Percentiles rank a stretch among this genome's conserved stretches.
These are phyloP conservation scores for Coprinellus micaceus DNA, from an alignment of 768 basidiomycete species.

Conservation along the genomic window DNA sequence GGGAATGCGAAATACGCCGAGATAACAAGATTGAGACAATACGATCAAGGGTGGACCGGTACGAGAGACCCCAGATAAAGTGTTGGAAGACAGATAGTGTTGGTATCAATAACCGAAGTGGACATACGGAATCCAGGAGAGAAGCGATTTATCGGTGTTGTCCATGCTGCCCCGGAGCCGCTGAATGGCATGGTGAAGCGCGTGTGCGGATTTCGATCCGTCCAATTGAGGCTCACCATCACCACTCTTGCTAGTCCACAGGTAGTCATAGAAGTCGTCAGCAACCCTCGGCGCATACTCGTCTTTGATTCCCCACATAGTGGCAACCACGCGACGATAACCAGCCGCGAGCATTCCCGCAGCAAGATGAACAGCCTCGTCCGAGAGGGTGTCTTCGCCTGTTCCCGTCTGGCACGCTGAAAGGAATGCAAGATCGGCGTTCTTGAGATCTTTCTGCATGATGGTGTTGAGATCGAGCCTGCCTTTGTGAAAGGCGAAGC, in stretches of 20 bases:
- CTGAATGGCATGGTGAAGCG: slow-evolving; percentile 7
- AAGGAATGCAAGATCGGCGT: slow-evolving; percentile 16
- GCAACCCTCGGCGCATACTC: slow-evolving; percentile 11
- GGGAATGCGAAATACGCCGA: too few species aligned
- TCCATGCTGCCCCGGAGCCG: not conserved
- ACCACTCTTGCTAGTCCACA: not conserved
- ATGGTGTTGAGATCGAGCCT: slow-evolving; percentile 9
- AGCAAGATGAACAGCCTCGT: slow-evolving; percentile 18
- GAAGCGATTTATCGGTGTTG: not conserved
- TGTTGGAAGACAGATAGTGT: too few species aligned
- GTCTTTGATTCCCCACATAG: slow-evolving; percentile 20
- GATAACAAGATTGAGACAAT: too few species aligned
- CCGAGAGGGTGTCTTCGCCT: slow-evolving; percentile 12
- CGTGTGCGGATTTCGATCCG: slow-evolving; percentile 1
- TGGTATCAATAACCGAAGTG: slow-evolving; percentile 12
- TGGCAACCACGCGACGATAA: slow-evolving; percentile 15
- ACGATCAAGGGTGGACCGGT: too few species aligned
- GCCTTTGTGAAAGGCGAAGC: slow-evolving; percentile 12
- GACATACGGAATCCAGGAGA: slow-evolving; percentile 12
- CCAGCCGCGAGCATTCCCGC: slow-evolving; percentile 19
- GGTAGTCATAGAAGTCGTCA: slow-evolving; percentile 4
- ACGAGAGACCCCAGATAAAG: too few species aligned
- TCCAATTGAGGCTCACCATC: not conserved
- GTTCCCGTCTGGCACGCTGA: slow-evolving; percentile 19
- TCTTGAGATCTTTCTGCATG: slow-evolving; percentile 8